Percentiles rank a stretch among this genome's conserved stretches.
phyloP scores from a whole-genome alignment of 805 yeast genomes.

The Zygoascus biomembranicola region DNA sequence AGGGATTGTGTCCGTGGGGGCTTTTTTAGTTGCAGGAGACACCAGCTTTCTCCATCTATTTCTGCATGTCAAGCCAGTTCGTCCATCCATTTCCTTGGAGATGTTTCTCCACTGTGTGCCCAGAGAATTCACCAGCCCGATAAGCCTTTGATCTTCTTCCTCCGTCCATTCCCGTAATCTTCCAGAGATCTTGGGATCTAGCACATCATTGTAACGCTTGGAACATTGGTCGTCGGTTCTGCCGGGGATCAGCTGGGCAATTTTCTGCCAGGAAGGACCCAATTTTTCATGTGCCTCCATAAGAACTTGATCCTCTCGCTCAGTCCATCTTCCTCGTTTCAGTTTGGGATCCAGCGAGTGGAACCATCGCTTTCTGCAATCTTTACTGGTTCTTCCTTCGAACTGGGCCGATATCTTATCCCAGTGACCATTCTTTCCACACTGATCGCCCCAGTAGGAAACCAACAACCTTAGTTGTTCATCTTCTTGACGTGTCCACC shows the following conservation, averaged over 20 bases:
- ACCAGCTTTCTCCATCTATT: constrained; percentile 88
- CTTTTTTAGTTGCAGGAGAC: constrained; percentile 39
- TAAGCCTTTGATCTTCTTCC: constrained; percentile 65
- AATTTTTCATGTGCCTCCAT: constrained; percentile 53
- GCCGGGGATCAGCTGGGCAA: constrained; percentile 66
- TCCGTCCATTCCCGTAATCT: constrained; percentile 71
- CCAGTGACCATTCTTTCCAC: constrained; percentile 39
- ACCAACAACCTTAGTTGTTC: constrained; percentile 36
- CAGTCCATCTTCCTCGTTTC: constrained; percentile 81
- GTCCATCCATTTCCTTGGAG: constrained; percentile 57
- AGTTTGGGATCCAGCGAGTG: constrained; percentile 77
- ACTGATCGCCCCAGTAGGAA: constrained; percentile 36
- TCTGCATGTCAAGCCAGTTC: constrained; percentile 86
- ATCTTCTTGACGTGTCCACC: constrained; percentile 76
- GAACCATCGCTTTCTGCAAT: constrained; percentile 82
- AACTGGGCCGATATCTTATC: constrained; percentile 31
- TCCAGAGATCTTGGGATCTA: constrained; percentile 73
- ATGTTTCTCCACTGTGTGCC: constrained; percentile 91
- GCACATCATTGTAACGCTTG: constrained; percentile 78
- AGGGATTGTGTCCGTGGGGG: neutral
- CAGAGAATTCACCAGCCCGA: constrained; percentile 55
- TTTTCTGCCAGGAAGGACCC: constrained; percentile 84
- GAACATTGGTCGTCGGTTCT: constrained; percentile 95
- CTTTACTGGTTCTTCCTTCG: constrained; percentile 55
- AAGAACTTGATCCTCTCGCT: constrained; percentile 63